These are phyloP conservation scores for Parsonsia alboflavescens DNA, from an alignment of 257 asterid species.

Conservation along the genomic window DNA sequence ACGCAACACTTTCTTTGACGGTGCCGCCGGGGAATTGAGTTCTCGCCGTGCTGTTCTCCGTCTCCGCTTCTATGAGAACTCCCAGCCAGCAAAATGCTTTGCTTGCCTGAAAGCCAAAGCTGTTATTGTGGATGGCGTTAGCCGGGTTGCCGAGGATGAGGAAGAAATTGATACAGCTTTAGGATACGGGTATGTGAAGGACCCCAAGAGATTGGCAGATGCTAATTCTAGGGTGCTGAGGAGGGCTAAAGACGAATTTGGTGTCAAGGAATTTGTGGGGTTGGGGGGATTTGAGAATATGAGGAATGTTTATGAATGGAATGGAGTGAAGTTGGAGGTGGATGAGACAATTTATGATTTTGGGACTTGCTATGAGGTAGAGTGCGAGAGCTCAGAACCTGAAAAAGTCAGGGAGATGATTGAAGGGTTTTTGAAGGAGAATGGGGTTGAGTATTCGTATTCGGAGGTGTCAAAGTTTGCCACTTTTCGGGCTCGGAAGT, in stretches of 20 bases:
- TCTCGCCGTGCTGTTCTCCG: conserved; percentile 68
- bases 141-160: conserved; percentile 90
- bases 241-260: conserved; percentile 70
- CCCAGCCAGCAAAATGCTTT: conserved; percentile 51
- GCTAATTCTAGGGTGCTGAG: conserved; percentile 62
- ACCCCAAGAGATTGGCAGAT: conserved; percentile 40
- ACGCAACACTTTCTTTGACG: conserved; percentile 82
- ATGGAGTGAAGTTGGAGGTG: conserved; percentile 72
- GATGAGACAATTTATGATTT: conserved; percentile 79
- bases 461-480: conserved; percentile 79
- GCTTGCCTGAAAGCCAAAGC: conserved; percentile 77
- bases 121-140: conserved; percentile 64
- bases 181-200: conserved; percentile 54
- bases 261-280: conserved; percentile 53
- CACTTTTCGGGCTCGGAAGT: conserved; percentile 66
- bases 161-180: conserved; percentile 60
- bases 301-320: conserved; percentile 82
- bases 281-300: conserved; percentile 78
- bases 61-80: conserved; percentile 74
- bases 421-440: conserved; percentile 60
- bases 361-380: conserved; percentile 84
- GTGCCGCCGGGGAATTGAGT: conserved; percentile 54
- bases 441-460: conserved; percentile 59
- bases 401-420: conserved; percentile 69
- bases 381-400: conserved; percentile 87